Conservation (phyloP, 1,139 yeast species). For the Hyphopichia wangnamkhiaoensis region DNA sequence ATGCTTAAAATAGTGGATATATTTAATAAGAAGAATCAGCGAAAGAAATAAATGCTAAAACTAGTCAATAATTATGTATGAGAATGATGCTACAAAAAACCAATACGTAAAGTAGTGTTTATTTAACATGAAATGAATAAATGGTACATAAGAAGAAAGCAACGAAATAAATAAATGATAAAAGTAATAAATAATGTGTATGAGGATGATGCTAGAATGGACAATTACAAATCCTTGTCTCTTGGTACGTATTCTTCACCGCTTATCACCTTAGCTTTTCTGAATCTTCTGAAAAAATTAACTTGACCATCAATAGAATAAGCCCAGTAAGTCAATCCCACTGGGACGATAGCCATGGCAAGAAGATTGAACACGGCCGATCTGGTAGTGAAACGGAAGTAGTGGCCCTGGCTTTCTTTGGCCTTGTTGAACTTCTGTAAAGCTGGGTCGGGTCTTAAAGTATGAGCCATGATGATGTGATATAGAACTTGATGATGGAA, state of each 20-base stretch:
- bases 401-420: slow-evolving; percentile 43
- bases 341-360: slow-evolving; percentile 42
- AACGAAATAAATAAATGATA: slow-evolving; percentile 2
- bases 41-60: too few species aligned
- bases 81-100: too few species aligned
- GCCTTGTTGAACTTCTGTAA: slow-evolving; percentile 46
- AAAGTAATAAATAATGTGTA: background rate
- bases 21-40: too few species aligned
- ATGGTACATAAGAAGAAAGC: background rate
- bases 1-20: too few species aligned
- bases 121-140: background rate
- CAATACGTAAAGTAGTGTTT: too few species aligned
- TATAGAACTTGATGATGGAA: too few species aligned
- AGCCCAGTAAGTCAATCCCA: slow-evolving; percentile 36
- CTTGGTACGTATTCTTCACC: slow-evolving; percentile 47
- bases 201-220: background rate
- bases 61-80: too few species aligned
- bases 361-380: slow-evolving; percentile 38
- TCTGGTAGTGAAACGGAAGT: slow-evolving; percentile 46
- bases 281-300: slow-evolving; percentile 34
- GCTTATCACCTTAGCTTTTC: slow-evolving; percentile 36
- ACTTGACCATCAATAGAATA: slow-evolving; percentile 41
- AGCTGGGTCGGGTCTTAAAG: slow-evolving; percentile 47
- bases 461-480: slow-evolving; percentile 39
- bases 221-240: slow-evolving; percentile 42